Evolutionary conservation across 2,329 filamentous ascomycete genomes (phyloP).

Genomic region (Ascochyta clinopodiicola): DNA sequence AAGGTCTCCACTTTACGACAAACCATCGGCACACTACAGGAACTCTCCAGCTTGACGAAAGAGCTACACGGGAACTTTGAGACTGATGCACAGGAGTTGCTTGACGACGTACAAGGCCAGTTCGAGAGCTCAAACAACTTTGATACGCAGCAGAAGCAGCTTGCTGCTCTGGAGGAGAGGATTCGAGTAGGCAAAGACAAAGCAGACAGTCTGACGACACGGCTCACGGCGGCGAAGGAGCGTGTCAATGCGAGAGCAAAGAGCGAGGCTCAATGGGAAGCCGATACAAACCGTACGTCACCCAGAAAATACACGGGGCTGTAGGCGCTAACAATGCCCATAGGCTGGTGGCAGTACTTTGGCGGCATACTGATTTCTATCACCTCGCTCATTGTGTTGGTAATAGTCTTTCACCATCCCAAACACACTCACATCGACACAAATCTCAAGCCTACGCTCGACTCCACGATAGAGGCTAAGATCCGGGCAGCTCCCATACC

Average conservation of each 20-base stretch:
- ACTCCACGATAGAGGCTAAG: slow-evolving; percentile 27
- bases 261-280: slow-evolving; percentile 71
- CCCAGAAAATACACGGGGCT: not conserved
- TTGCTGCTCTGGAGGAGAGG: slow-evolving; percentile 67
- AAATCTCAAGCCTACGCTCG: slow-evolving; percentile 16
- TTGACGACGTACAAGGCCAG: slow-evolving; percentile 66
- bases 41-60: slow-evolving; percentile 68
- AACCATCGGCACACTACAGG: slow-evolving; percentile 69
- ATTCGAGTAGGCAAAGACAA: slow-evolving; percentile 66
- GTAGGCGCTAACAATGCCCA: slow-evolving; percentile 19
- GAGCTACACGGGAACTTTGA: slow-evolving; percentile 66
- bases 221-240: slow-evolving; percentile 69
- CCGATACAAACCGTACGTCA: slow-evolving; percentile 59
- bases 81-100: slow-evolving; percentile 64
- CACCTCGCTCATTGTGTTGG: slow-evolving; percentile 55
- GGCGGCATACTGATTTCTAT: slow-evolving; percentile 64
- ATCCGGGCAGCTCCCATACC: slow-evolving; percentile 41
- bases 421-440: slow-evolving; percentile 23
- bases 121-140: slow-evolving; percentile 69
- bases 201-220: slow-evolving; percentile 64
- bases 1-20: slow-evolving; percentile 69
- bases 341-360: slow-evolving; percentile 64
- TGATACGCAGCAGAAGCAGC: slow-evolving; percentile 67
- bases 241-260: slow-evolving; percentile 72
- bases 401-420: slow-evolving; percentile 50